Percentiles rank a stretch among this genome's conserved stretches.
Evolutionary conservation across 805 yeast species (phyloP).

Genomic region (Saccharomyces eubayanus): DNA sequence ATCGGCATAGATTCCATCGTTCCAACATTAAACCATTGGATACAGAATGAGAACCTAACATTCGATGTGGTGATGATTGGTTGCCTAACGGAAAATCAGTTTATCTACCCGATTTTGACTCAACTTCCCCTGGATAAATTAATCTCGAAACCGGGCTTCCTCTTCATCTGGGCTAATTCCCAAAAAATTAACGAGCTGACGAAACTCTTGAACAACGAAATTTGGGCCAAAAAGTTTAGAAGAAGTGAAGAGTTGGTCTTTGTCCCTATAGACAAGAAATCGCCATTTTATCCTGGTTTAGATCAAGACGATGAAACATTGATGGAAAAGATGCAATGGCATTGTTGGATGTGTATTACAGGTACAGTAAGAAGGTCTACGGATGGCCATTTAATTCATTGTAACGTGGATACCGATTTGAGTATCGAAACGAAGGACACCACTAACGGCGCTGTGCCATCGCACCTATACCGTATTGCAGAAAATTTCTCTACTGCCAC

Average conservation of each 20-base stretch:
- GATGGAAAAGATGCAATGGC: conserved; percentile 79
- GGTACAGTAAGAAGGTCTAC: conserved; percentile 85
- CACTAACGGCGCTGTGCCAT: conserved; percentile 52
- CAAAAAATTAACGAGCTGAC: conserved; percentile 58
- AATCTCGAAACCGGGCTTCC: conserved; percentile 77
- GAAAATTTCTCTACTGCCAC: conserved; percentile 84
- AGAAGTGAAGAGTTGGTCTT: conserved; percentile 85
- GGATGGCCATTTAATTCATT: conserved; percentile 78
- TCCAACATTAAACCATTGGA: conserved; percentile 54
- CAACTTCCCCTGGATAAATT: conserved; percentile 64
- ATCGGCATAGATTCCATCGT: conserved; percentile 46
- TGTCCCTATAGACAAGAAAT: conserved; percentile 57
- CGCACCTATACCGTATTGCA: conserved; percentile 67
- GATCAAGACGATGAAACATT: conserved; percentile 41
- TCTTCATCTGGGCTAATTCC: conserved; percentile 83
- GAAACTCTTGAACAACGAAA: conserved; percentile 43
- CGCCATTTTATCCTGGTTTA: conserved; percentile 58
- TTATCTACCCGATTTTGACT: conserved; percentile 51
- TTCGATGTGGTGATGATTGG: conserved; percentile 93
- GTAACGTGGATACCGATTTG: conserved; percentile 86
- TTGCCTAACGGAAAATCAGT: conserved; percentile 67
- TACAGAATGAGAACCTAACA: conserved; percentile 43
- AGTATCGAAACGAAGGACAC: conserved; percentile 49
- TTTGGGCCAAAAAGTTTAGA: conserved; percentile 63
- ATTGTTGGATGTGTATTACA: conserved; percentile 95